Base-by-base conservation (phyloP, 768 basidiomycete genomes). In the Trametopsis cervina region DNA sequence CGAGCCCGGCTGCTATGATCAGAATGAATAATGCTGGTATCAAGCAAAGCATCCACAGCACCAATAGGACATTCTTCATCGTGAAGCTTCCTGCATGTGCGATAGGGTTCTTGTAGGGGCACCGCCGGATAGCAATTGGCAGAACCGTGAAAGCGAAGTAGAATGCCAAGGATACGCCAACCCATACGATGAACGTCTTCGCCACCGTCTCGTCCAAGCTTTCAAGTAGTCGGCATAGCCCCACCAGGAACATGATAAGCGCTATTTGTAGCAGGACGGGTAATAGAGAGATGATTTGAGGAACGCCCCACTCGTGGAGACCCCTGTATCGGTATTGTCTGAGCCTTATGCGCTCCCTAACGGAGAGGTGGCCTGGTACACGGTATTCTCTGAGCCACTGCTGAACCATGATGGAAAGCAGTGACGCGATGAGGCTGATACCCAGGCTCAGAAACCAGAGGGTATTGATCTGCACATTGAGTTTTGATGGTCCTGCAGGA, bases 391-490 rank as follows among this genome's bases (percentile, higher is more conserved):
- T 40, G 11, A 63, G 54, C 62, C 63, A 65, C 41, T 63, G 61
- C 40, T 61, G 60, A 24, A 58, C 58, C 26, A 61, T 43, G 50
- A 65, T 61, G 40, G 58, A 57, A 18, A 60, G 45, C 17, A 55
- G 55, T 1, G 62, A 58, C 0, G 60, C 51, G 17, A 55, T 36
- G 10, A 65, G 56, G 20, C 54, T 57, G 27, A 57, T 47, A 2
- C 54, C 44, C 11, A 65, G 60, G 35, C 57, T 58, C 0, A 55
- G 42, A 47, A 60, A 60, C 57, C 60, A 61, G 1, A 62, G 49
- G 9, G 38, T 39, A 44, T 63, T 65, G 40, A 63, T 46, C 26
- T 36, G 43, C 7, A 58, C 40, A n/a, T 50, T 18, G 5, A 44
- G 24, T 9, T 17, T 4, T 9, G 46, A 6, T 12, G 33, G 33